Evolutionary conservation across 805 yeast genomes (phyloP).

Genomic region (Grigorovia humatica): DNA sequence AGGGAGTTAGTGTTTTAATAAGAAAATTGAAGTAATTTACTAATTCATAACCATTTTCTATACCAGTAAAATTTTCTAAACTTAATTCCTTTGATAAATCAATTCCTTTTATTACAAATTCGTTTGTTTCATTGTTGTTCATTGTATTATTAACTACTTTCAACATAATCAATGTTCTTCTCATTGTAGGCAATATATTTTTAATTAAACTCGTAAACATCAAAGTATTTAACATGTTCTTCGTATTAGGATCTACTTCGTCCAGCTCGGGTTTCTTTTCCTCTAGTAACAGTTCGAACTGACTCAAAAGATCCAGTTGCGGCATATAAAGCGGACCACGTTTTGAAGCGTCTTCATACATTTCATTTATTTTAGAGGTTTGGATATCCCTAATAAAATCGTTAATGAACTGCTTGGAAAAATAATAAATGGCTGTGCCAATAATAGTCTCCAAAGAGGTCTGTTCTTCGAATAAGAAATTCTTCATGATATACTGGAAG

Average conservation of each 20-base stretch:
- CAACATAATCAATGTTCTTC: constrained; percentile 26
- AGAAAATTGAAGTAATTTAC: constrained; percentile 10
- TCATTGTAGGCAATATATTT: constrained; percentile 17
- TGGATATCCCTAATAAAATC: constrained; percentile 3
- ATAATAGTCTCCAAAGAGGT: constrained; percentile 11
- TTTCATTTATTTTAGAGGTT: constrained; percentile 6
- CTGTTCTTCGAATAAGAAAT: constrained; percentile 11
- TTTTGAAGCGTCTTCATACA: not conserved
- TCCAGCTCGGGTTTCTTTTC: not conserved
- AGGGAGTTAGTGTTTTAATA: constrained; percentile 10
- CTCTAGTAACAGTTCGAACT: not conserved
- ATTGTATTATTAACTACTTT: constrained; percentile 24
- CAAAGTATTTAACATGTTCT: not conserved
- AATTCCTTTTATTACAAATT: constrained; percentile 17
- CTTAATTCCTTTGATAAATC: constrained; percentile 8
- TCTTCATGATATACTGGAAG: constrained; percentile 23
- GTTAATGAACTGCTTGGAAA: constrained; percentile 8
- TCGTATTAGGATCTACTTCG: not conserved
- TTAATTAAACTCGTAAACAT: constrained; percentile 2
- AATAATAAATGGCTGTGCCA: constrained; percentile 11
- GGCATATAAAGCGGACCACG: not conserved
- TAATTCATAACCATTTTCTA: not conserved
- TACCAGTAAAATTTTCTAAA: not conserved
- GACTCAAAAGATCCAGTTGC: not conserved
- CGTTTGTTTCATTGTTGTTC: constrained; percentile 17